Evolutionary conservation across 2,329 filamentous ascomycete genomes (phyloP).

Genomic region (Arthrobotrys entomopaga): DNA sequence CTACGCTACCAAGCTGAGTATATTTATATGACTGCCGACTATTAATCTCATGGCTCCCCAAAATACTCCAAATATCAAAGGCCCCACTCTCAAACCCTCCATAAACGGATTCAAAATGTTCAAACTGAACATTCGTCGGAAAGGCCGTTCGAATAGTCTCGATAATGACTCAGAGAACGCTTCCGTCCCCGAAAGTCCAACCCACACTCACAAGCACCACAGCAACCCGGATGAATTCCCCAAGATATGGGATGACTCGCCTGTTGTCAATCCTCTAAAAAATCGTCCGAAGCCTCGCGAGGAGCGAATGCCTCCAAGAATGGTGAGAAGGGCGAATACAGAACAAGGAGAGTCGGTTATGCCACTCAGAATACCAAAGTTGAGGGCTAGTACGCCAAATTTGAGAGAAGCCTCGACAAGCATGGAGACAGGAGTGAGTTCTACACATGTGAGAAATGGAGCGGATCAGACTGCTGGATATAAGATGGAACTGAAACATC

Average conservation of each 20-base stretch:
- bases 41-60: constrained; percentile 22
- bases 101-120: constrained; percentile 46
- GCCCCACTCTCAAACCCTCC: constrained; percentile 5
- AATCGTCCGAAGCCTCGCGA: constrained; percentile 39
- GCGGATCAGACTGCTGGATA: constrained; percentile 8
- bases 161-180: constrained; percentile 1
- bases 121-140: constrained; percentile 36
- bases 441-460: background rate
- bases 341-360: constrained; percentile 2
- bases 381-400: constrained; percentile 6
- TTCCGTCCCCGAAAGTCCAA: background rate
- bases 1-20: background rate
- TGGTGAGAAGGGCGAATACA: constrained; percentile 16
- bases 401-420: background rate
- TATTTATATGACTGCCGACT: constrained; percentile 1
- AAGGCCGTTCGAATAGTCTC: constrained; percentile 15
- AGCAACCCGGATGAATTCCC: constrained; percentile 22
- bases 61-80: background rate
- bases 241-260: constrained; percentile 41
- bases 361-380: constrained; percentile 13
- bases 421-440: background rate
- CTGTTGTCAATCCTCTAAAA: constrained; percentile 40
- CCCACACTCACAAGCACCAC: background rate
- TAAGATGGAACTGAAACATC: constrained; percentile 41
- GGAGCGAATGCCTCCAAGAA: constrained; percentile 30